Conservation (phyloP, 1,284 basidiomycete genomes). For the Ceratobasidium sp. region DNA sequence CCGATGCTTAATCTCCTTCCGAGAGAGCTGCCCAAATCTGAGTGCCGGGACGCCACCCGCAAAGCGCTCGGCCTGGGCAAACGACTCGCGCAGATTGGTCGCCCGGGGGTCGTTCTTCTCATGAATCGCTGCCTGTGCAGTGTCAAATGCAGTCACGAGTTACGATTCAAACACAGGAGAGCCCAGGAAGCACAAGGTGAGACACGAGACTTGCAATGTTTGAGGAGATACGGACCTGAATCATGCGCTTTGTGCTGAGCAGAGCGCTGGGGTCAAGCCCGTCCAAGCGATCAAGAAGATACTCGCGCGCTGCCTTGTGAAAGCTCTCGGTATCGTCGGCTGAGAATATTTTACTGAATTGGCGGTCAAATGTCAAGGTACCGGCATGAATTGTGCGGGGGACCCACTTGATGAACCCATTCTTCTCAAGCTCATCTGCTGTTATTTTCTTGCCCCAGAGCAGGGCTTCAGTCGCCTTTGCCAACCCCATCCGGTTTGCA, state of each 20-base stretch:
- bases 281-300: conserved; percentile 65
- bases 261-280: conserved; percentile 69
- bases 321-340: conserved; percentile 66
- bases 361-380: conserved; percentile 27
- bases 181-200: background rate
- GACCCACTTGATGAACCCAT: conserved; percentile 74
- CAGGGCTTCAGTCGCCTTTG: conserved; percentile 75
- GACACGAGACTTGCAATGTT: conserved; percentile 8
- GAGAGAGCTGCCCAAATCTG: conserved; percentile 70
- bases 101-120: conserved; percentile 75
- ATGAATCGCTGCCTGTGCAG: conserved; percentile 62
- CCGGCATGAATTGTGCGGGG: conserved; percentile 24
- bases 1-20: conserved; percentile 74
- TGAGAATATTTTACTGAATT: conserved; percentile 69
- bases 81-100: conserved; percentile 75
- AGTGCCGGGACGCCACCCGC: conserved; percentile 67
- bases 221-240: conserved; percentile 53
- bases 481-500: conserved; percentile 73
- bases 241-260: conserved; percentile 66
- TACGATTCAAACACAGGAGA: conserved; percentile 9
- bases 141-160: background rate
- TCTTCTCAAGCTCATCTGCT: conserved; percentile 68
- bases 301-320: conserved; percentile 64
- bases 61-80: conserved; percentile 73
- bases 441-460: conserved; percentile 75